Base-by-base conservation (phyloP, 441 rosid species). In the Arabidopsis lyrata region DNA sequence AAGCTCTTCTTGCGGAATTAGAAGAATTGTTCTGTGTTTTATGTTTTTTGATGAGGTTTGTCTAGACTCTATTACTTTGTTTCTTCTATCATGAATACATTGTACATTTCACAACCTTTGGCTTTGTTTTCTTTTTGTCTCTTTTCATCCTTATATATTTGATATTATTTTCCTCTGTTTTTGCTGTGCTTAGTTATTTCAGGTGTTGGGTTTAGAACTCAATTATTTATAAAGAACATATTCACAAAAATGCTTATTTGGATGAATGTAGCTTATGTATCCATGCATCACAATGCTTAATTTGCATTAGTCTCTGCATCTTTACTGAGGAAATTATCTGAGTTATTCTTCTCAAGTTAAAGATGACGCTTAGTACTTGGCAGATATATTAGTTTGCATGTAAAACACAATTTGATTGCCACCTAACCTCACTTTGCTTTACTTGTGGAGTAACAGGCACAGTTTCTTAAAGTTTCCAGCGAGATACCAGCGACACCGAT, bases 381-480 rank as follows among this genome's bases (percentile, higher is more conserved):
- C 5, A 8, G 18, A 29, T 20, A 2, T 49, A n/a, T 39, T 50
- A 38, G 10, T 27, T 54, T 54, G n/a, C 8, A 12, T 27, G 16
- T 11, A 18, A 16, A 52, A 10, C 3, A 32, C 6, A 42, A 41
- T 44, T 20, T 53, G 16, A 45, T 36, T 57, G 32, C 34, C 63
- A 34, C 15, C 6, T 66, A 7, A 66, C 16, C 6, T 57, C 53
- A 44, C 6, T 48, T 31, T 11, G 2, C n/a, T 68, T 16, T 47
- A 18, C 66, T 10, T 76, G 14, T 16, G 52, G 44, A 69, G 13
- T 20, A 45, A 38, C 80, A 92, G 99, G 90, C 89, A 47, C 89
- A 80, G 57, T 81, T 88, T 85, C 87, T 89, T 49, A 92, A 90
- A 85, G 86, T 87, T 66, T 84, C 88, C 67, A 86, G 84, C 16